Evolutionary conservation across 805 yeast genomes (phyloP), one percentile per base, ranked within the genome.

Genomic region (Candida multigemmis): DNA sequence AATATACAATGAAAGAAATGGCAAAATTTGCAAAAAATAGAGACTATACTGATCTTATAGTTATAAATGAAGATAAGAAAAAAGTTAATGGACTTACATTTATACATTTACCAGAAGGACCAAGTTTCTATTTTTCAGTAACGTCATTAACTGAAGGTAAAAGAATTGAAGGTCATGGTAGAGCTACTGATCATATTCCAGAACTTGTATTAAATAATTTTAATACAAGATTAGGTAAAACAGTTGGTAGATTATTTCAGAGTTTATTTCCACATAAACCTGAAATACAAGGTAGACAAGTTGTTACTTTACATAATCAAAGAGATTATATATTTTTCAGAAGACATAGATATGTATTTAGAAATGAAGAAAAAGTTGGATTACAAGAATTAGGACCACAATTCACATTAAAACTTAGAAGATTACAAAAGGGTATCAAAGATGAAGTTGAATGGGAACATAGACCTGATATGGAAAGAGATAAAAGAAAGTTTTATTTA

Each of bases 401-500:
- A 53, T 91, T 91, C 53, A 91, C 98, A 1, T 57, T 91, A 50
- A 78, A 81, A 48, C 59, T 91, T 40, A 74, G 95, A 53, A 69
- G 97, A 46, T 62, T 91, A 32, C 97, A 89, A 53, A 80, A 76
- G 57, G 98, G 97, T 28, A 69, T 91, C 44, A 77, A 77, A 46
- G 94, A 85, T 40, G 97, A 89, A 45, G 67, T 82, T 15, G 96
- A 85, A 45, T 89, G 97, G 96, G 96, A 91, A 55, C 94, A 86
- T 58, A 74, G 84, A 41, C 78, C 96, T 3, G 94, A 83, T 38
- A 87, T 91, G 97, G 97, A 91, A 53, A 79, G 80, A 45, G 96
- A 89, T 53, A 89, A 87, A 75, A 77, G 77, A 57, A 86, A 84
- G 71, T 89, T 89, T 50, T 79, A 85, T 48, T 59, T 89, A 40